phyloP scores from a whole-genome alignment of 1,284 basidiomycete species.

The Taiwanofungus camphoratus region DNA sequence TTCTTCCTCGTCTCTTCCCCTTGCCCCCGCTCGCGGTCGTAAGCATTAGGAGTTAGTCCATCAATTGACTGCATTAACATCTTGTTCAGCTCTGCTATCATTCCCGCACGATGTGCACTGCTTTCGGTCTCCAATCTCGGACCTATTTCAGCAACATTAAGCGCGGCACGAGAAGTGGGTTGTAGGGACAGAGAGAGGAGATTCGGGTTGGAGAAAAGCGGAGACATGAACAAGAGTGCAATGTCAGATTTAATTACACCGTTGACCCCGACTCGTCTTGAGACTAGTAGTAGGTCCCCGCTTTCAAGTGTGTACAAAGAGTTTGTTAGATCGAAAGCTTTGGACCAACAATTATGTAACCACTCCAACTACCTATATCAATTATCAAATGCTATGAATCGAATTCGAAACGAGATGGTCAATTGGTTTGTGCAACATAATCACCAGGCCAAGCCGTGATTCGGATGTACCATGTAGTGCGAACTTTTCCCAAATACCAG shows the following conservation, averaged over 20 bases:
- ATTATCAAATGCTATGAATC: too few species aligned
- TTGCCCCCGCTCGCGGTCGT: background rate
- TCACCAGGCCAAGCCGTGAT: too few species aligned
- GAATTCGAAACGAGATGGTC: too few species aligned
- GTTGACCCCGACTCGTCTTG: too few species aligned
- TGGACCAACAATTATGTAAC: too few species aligned
- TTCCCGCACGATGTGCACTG: background rate
- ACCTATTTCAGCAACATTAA: background rate
- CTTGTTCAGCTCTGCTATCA: conserved; percentile 21
- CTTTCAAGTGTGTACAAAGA: background rate
- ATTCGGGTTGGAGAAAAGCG: conserved; percentile 2
- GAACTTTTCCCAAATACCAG: too few species aligned
- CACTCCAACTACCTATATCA: too few species aligned
- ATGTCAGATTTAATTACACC: too few species aligned
- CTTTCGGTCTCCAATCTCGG: background rate
- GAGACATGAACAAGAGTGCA: background rate
- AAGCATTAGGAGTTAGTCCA: conserved; percentile 7
- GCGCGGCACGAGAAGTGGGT: background rate
- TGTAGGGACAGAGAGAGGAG: background rate
- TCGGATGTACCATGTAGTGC: too few species aligned
- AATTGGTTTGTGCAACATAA: too few species aligned
- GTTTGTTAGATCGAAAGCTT: too few species aligned
- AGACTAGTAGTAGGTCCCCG: background rate
- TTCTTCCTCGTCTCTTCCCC: conserved; percentile 9
- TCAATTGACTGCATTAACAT: conserved; percentile 25